Conservation (phyloP, 495 filamentous ascomycete species). For the Penicillium arizonense region DNA sequence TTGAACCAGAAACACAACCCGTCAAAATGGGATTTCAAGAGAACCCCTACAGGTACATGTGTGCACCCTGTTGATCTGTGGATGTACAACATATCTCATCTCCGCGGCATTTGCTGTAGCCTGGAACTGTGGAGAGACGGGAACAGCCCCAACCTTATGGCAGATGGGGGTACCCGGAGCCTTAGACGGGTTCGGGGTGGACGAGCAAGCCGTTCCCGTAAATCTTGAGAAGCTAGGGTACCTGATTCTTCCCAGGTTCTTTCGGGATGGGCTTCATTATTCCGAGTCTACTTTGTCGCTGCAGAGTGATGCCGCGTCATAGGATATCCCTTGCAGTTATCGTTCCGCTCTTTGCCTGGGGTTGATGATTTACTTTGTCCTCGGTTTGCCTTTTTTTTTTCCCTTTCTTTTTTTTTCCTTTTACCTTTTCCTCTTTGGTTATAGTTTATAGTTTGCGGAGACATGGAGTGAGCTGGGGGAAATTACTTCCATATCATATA, state of each 20-base stretch:
- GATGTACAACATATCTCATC: not conserved
- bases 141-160: constrained; percentile 21
- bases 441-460: too few relatives aligned
- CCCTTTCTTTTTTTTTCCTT: not conserved
- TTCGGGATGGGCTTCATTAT: not conserved
- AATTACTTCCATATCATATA: too few relatives aligned
- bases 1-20: too few relatives aligned
- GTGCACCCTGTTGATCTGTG: too few relatives aligned
- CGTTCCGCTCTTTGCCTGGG: not conserved
- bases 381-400: not conserved
- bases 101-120: not conserved
- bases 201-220: constrained; percentile 9
- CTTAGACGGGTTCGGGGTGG: constrained; percentile 1
- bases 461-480: too few relatives aligned
- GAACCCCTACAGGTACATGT: too few relatives aligned
- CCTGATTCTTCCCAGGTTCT: not conserved
- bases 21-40: too few relatives aligned
- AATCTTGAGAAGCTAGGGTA: not conserved
- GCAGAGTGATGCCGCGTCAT: constrained; percentile 1
- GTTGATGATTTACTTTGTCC: too few relatives aligned
- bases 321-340: constrained; percentile 1
- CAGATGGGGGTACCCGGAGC: constrained; percentile 3
- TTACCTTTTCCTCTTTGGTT: too few relatives aligned
- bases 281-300: not conserved
- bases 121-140: constrained; percentile 5